A percentile compares a stretch with the other conserved stretches of the same genome.
These are phyloP conservation scores for Pichia rugopelliculosa DNA, from an alignment of 805 yeast genomes.

Conservation along the genomic window DNA sequence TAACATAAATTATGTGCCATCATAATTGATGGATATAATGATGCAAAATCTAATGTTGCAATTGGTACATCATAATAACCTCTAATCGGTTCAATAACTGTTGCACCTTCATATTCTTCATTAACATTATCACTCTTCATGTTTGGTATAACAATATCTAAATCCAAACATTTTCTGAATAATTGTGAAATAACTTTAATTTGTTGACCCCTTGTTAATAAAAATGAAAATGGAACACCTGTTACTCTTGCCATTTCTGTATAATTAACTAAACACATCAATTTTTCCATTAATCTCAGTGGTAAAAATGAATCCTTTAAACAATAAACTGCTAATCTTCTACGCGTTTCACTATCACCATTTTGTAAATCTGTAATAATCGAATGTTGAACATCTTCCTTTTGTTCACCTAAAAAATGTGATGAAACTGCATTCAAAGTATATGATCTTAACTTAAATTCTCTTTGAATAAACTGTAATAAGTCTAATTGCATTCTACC, in stretches of 20 bases:
- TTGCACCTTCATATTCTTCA: slow-evolving; percentile 98
- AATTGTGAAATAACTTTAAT: slow-evolving; percentile 94
- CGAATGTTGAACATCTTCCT: slow-evolving; percentile 97
- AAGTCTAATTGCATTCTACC: slow-evolving; percentile 95
- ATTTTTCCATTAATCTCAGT: slow-evolving; percentile 74
- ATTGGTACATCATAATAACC: slow-evolving; percentile 97
- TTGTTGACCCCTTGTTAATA: slow-evolving; percentile 91
- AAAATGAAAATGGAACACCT: slow-evolving; percentile 92
- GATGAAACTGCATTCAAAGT: slow-evolving; percentile 94
- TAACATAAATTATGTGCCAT: slow-evolving; percentile 98
- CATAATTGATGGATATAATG: slow-evolving; percentile 96
- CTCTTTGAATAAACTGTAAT: slow-evolving; percentile 88
- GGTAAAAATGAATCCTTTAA: slow-evolving; percentile 94
- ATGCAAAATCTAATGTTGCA: slow-evolving; percentile 95
- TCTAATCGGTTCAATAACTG: slow-evolving; percentile 92
- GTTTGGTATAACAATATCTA: slow-evolving; percentile 86
- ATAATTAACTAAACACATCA: slow-evolving; percentile 94
- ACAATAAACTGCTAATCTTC: slow-evolving; percentile 95
- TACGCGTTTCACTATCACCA: slow-evolving; percentile 85
- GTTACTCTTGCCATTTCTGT: slow-evolving; percentile 99
- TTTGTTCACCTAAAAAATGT: slow-evolving; percentile 87
- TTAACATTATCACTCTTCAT: slow-evolving; percentile 70
- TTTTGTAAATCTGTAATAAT: slow-evolving; percentile 92
- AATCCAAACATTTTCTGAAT: slow-evolving; percentile 83
- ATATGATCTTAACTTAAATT: slow-evolving; percentile 88